Evolutionary conservation across 2,329 filamentous ascomycete genomes (phyloP).

Genomic region (Trichophyton rubrum): DNA sequence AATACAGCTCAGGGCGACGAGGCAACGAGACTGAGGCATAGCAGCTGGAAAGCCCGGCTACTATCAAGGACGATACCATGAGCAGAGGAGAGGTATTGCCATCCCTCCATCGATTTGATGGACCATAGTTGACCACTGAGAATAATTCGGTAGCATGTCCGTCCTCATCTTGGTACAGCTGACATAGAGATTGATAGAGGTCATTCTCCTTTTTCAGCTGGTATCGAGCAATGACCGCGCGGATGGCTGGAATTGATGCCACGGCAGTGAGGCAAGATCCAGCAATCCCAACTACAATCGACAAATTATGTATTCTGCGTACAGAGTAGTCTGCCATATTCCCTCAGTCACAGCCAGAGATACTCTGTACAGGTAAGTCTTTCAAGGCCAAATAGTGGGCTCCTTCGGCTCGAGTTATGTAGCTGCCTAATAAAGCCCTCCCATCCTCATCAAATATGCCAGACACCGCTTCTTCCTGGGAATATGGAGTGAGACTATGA

Average conservation of each 20-base stretch:
- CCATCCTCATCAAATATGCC: too few species aligned
- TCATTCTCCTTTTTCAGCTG: slow-evolving; percentile 5
- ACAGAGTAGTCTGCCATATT: not conserved
- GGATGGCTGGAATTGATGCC: slow-evolving; percentile 17
- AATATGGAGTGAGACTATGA: not conserved
- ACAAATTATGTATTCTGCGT: not conserved
- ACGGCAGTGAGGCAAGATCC: not conserved
- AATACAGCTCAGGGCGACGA: slow-evolving; percentile 55
- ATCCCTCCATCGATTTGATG: slow-evolving; percentile 2
- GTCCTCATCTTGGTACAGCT: slow-evolving; percentile 56
- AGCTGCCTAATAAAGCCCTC: too few species aligned
- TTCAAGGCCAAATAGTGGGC: too few species aligned
- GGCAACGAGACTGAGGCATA: slow-evolving; percentile 46
- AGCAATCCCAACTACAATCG: not conserved
- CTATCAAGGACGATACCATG: slow-evolving; percentile 9
- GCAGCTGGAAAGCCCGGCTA: slow-evolving; percentile 32
- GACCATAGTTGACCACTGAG: slow-evolving; percentile 20
- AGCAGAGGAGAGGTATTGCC: not conserved
- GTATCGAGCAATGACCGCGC: slow-evolving; percentile 9
- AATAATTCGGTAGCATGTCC: slow-evolving; percentile 55
- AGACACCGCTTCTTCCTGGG: not conserved
- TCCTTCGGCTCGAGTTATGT: not conserved
- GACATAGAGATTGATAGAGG: slow-evolving; percentile 17
- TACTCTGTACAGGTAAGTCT: not conserved
- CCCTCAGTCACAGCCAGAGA: not conserved